phyloP scores from a whole-genome alignment of 2,329 filamentous ascomycete genomes.

The Cytospora chrysosperma region DNA sequence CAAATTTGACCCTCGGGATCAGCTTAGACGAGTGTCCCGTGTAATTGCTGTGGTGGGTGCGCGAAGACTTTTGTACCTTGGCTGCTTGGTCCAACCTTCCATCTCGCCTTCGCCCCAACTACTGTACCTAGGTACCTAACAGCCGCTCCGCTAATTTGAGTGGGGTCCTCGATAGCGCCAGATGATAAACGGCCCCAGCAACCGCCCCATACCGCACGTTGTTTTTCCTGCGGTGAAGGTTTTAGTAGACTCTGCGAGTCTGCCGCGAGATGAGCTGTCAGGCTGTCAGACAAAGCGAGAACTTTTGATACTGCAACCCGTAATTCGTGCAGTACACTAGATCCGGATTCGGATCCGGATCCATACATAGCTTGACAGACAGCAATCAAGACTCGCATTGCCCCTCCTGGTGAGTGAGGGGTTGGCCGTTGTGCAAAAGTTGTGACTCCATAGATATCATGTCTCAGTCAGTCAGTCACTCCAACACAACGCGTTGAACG shows the following conservation, averaged over 20 bases:
- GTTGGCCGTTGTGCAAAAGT: background rate
- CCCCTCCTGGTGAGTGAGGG: background rate
- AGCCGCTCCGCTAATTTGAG: constrained; percentile 9
- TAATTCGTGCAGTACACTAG: no score
- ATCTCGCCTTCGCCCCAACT: no score
- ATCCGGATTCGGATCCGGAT: background rate
- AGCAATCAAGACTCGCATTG: background rate
- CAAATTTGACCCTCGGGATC: background rate
- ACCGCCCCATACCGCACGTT: background rate
- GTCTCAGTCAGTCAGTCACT: background rate
- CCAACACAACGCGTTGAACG: background rate
- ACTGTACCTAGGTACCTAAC: no score
- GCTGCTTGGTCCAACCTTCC: background rate
- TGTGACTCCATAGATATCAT: background rate
- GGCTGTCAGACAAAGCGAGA: no score
- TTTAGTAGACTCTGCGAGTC: background rate
- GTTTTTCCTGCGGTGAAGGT: constrained; percentile 14
- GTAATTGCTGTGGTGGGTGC: background rate
- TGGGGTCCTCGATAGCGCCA: constrained; percentile 10
- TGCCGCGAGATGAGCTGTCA: constrained; percentile 18
- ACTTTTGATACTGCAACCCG: background rate
- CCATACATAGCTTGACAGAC: background rate
- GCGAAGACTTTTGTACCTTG: constrained; percentile 9
- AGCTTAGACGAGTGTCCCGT: background rate
- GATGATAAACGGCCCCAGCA: constrained; percentile 4